Evolutionary conservation across 345 rosid genomes (phyloP).

Genomic region (Corchorus olitorius): DNA sequence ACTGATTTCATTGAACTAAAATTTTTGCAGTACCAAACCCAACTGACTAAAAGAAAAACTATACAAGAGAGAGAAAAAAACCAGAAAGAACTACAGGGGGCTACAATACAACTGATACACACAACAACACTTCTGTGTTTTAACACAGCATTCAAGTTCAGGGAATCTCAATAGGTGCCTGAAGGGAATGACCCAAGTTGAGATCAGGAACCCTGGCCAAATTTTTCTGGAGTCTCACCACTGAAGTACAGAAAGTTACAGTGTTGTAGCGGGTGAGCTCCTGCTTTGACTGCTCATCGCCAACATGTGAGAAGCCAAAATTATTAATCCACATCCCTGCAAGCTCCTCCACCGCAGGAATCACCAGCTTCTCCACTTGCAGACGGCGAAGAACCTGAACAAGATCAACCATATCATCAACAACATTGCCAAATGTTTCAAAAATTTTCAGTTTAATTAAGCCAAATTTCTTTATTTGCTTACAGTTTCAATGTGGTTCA

Average conservation of each 20-base stretch:
- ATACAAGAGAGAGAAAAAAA: no score
- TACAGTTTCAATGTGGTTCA: conserved; percentile 20
- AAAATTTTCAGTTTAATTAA: not conserved
- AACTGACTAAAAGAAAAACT: no score
- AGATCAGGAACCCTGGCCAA: conserved; percentile 10
- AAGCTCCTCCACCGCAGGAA: conserved; percentile 29
- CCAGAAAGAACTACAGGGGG: no score
- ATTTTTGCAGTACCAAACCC: no score
- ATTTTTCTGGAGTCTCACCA: not conserved
- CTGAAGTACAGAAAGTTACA: no score
- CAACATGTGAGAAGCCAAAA: no score
- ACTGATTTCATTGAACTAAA: no score
- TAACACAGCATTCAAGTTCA: not conserved
- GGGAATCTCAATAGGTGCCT: not conserved
- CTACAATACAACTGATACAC: no score
- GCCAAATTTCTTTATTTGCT: not conserved
- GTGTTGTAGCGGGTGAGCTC: no score
- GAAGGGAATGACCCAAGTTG: not conserved
- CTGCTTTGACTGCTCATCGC: no score
- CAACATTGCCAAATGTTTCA: not conserved
- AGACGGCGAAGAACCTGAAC: conserved; percentile 27
- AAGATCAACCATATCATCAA: not conserved
- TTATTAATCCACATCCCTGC: conserved; percentile 6
- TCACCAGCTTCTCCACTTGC: conserved; percentile 25
- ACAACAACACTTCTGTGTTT: no score